Percentiles rank a stretch among this genome's conserved stretches.
Conservation (phyloP, 257 asterid genomes). For the Solanum chmielewskii region DNA sequence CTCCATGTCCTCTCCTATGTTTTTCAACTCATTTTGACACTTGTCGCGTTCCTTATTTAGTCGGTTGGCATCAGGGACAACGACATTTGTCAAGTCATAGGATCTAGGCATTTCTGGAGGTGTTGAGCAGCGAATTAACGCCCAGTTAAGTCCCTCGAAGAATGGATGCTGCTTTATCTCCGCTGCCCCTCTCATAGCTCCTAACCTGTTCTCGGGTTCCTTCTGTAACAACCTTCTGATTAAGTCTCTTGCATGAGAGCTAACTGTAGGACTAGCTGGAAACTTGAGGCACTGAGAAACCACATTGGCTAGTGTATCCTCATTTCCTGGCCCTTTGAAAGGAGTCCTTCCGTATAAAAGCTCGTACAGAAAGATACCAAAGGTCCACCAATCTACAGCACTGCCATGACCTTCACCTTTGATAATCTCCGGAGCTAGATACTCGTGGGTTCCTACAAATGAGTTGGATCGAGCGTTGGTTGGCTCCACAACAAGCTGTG, state of each 20-base stretch:
- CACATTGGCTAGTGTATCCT: slow-evolving; percentile 49
- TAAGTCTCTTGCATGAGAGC: slow-evolving; percentile 42
- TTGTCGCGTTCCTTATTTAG: slow-evolving; percentile 7
- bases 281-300: slow-evolving; percentile 57
- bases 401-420: slow-evolving; percentile 76
- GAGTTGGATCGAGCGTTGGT: slow-evolving; percentile 60
- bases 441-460: slow-evolving; percentile 69
- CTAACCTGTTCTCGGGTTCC: slow-evolving; percentile 45
- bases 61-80: background rate
- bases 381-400: slow-evolving; percentile 77
- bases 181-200: slow-evolving; percentile 59
- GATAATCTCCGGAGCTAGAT: slow-evolving; percentile 65
- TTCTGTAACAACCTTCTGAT: slow-evolving; percentile 43
- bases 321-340: slow-evolving; percentile 49
- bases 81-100: background rate
- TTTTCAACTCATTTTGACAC: slow-evolving; percentile 2
- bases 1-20: slow-evolving; percentile 17
- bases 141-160: slow-evolving; percentile 65
- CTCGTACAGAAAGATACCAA: slow-evolving; percentile 55
- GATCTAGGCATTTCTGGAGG: slow-evolving; percentile 46
- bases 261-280: slow-evolving; percentile 41
- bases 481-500: slow-evolving; percentile 57
- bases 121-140: slow-evolving; percentile 48
- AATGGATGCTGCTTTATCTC: slow-evolving; percentile 53
- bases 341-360: slow-evolving; percentile 56